phyloP scores from a whole-genome alignment of 352 stramenopile genomes.

The Globisporangium nodosum region DNA sequence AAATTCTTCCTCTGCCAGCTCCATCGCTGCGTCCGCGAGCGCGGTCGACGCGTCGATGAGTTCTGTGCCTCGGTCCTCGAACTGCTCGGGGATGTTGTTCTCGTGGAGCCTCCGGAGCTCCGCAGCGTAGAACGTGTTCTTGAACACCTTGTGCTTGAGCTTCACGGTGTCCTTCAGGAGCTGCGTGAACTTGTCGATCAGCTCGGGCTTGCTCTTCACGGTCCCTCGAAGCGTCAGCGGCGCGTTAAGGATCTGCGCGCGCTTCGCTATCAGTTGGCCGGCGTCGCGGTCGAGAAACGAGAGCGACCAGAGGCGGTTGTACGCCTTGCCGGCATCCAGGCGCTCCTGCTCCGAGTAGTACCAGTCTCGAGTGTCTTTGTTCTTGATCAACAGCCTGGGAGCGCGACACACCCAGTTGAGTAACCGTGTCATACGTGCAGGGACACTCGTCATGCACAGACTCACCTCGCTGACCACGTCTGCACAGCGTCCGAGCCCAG shows the following conservation, averaged over 20 bases:
- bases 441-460: neutral
- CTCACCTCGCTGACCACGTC: slow-evolving; percentile 71
- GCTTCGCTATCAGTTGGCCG: slow-evolving; percentile 71
- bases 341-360: slow-evolving; percentile 80
- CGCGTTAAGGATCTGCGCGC: slow-evolving; percentile 63
- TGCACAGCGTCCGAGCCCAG: slow-evolving; percentile 66
- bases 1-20: slow-evolving; percentile 79
- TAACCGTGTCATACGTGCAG: neutral
- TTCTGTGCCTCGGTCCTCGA: slow-evolving; percentile 57
- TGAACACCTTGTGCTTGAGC: slow-evolving; percentile 88
- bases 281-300: slow-evolving; percentile 75
- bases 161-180: slow-evolving; percentile 85
- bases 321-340: slow-evolving; percentile 69
- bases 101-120: slow-evolving; percentile 55
- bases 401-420: neutral
- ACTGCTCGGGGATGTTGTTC: slow-evolving; percentile 61
- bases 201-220: slow-evolving; percentile 73
- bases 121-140: slow-evolving; percentile 50
- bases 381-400: slow-evolving; percentile 75
- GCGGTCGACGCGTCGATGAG: slow-evolving; percentile 55
- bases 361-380: slow-evolving; percentile 84
- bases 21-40: slow-evolving; percentile 63
- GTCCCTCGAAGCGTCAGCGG: slow-evolving; percentile 50
- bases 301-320: slow-evolving; percentile 69
- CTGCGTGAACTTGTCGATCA: slow-evolving; percentile 84